phyloP scores from a whole-genome alignment of 1,139 yeast species.

The Kurtzmaniella natalensis region DNA sequence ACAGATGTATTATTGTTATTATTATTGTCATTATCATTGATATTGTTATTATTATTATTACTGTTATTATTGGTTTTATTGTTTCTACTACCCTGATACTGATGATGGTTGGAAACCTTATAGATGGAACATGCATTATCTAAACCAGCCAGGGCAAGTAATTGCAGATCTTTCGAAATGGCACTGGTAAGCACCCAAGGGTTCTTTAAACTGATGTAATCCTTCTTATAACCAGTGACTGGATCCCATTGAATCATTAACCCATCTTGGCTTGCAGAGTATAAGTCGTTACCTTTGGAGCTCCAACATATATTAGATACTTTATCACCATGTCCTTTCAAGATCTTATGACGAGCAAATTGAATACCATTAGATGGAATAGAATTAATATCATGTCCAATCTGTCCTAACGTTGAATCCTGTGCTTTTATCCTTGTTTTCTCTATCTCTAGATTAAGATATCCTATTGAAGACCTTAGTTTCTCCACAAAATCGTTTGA shows the following conservation, averaged over 20 bases:
- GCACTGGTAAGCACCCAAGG: conserved; percentile 81
- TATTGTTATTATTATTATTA: conserved; percentile 1
- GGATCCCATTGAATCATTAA: conserved; percentile 83
- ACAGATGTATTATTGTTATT: too few relatives aligned
- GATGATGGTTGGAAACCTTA: conserved; percentile 23
- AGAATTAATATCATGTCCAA: conserved; percentile 26
- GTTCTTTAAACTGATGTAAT: conserved; percentile 65
- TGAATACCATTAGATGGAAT: conserved; percentile 31
- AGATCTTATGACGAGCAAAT: conserved; percentile 34
- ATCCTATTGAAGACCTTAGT: not conserved
- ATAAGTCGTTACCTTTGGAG: conserved; percentile 50
- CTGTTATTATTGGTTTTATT: conserved; percentile 6
- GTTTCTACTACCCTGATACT: not conserved
- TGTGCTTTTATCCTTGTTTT: conserved; percentile 35
- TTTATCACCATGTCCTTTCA: conserved; percentile 75
- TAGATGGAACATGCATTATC: conserved; percentile 77
- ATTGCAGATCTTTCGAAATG: conserved; percentile 58
- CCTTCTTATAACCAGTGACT: conserved; percentile 63
- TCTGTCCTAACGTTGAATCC: conserved; percentile 42
- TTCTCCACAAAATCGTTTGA: not conserved
- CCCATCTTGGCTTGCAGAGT: conserved; percentile 87
- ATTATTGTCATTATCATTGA: conserved; percentile 10
- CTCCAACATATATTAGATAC: conserved; percentile 70
- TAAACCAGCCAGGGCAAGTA: conserved; percentile 79
- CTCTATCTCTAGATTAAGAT: conserved; percentile 35